Conservation (phyloP, 805 yeast genomes). For the Hanseniaspora mollemarum region DNA sequence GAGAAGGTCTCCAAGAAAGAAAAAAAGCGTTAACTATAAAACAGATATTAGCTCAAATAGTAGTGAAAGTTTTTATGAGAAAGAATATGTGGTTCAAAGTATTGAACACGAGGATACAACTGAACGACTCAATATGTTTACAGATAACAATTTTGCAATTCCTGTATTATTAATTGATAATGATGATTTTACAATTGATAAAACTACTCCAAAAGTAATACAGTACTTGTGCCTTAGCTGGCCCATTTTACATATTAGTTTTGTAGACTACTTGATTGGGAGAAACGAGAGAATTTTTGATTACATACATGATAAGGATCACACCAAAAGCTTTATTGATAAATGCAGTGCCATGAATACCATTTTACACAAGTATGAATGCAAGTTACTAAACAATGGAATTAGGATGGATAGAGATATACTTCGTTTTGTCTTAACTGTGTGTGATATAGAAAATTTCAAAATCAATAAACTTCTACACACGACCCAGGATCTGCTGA, state of each 20-base stretch:
- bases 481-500: not conserved
- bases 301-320: not conserved
- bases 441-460: not conserved
- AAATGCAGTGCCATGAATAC: not conserved
- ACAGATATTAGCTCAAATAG: not conserved
- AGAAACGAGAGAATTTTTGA: not conserved
- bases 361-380: not conserved
- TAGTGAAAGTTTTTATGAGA: conserved; percentile 20
- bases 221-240: not conserved
- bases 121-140: not conserved
- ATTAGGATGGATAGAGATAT: not conserved
- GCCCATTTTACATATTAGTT: not conserved
- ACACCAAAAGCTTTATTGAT: not conserved
- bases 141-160: not conserved
- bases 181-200: not conserved
- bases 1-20: not conserved
- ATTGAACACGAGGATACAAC: not conserved
- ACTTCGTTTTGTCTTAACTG: not conserved
- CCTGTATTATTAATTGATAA: not conserved
- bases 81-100: conserved; percentile 15
- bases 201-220: not conserved
- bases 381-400: not conserved
- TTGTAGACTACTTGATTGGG: not conserved
- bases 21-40: not conserved
- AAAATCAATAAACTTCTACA: not conserved